phyloP scores from a whole-genome alignment of 768 basidiomycete species.

The Strobilomyces dryophilus region DNA sequence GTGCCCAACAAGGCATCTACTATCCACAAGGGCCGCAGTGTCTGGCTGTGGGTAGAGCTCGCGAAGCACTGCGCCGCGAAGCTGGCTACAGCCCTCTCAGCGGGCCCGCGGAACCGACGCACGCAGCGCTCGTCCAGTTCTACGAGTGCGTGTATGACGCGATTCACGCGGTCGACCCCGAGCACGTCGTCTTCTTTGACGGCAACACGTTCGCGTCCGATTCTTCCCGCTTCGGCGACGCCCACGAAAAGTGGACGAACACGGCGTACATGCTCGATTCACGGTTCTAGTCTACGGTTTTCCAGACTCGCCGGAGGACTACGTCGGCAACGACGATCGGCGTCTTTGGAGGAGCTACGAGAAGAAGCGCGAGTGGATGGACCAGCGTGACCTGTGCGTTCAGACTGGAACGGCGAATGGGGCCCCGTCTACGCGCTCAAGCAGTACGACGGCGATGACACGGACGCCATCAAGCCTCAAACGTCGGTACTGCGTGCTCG shows the following conservation, averaged over 20 bases:
- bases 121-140: constrained; percentile 59
- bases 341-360: constrained; percentile 57
- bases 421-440: constrained; percentile 75
- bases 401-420: constrained; percentile 82
- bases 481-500: constrained; percentile 57
- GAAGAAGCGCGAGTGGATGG: constrained; percentile 78
- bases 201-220: constrained; percentile 82
- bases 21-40: constrained; percentile 71
- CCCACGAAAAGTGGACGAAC: constrained; percentile 60
- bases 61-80: constrained; percentile 74
- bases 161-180: constrained; percentile 64
- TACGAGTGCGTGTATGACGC: constrained; percentile 66
- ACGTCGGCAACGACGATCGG: constrained; percentile 47
- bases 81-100: constrained; percentile 86
- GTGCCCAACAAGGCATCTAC: constrained; percentile 70
- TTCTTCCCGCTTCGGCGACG: constrained; percentile 68
- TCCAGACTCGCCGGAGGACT: constrained; percentile 28
- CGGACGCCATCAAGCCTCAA: constrained; percentile 68
- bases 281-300: too few relatives aligned
- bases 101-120: constrained; percentile 70
- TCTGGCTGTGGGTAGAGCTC: constrained; percentile 76
- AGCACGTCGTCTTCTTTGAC: constrained; percentile 77
- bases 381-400: constrained; percentile 59
- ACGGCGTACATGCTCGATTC: constrained; percentile 72
- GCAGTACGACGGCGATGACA: constrained; percentile 54